A percentile compares a stretch with the other conserved stretches of the same genome.
Evolutionary conservation across 2,329 filamentous ascomycete species (phyloP).

Genomic region (Alternaria brassicae): DNA sequence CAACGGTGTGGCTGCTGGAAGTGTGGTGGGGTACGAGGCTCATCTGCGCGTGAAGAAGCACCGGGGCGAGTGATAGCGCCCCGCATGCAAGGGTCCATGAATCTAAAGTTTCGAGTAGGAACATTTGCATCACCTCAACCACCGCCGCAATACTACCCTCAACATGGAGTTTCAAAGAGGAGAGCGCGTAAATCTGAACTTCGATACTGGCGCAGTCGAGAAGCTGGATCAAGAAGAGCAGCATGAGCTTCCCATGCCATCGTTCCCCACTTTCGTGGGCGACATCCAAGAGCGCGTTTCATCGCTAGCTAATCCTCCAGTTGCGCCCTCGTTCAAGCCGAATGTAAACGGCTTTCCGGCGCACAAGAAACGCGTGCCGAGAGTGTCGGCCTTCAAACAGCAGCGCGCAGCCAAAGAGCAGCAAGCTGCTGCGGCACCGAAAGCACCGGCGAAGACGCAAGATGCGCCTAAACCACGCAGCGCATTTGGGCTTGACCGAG

Average conservation of each 20-base stretch:
- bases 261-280: constrained; percentile 60
- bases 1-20: not conserved
- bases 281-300: constrained; percentile 81
- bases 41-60: not conserved
- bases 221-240: constrained; percentile 41
- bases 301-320: constrained; percentile 66
- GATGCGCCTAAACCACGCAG: constrained; percentile 24
- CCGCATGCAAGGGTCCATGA: constrained; percentile 10
- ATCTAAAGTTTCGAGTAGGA: constrained; percentile 1
- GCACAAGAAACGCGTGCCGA: constrained; percentile 75
- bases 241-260: constrained; percentile 22
- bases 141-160: constrained; percentile 5
- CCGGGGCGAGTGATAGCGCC: not conserved
- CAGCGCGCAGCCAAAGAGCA: constrained; percentile 56
- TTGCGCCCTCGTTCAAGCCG: constrained; percentile 66
- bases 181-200: constrained; percentile 66
- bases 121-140: constrained; percentile 2
- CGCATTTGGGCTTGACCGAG: constrained; percentile 32
- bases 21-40: not conserved
- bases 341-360: constrained; percentile 79
- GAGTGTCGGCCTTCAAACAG: constrained; percentile 81
- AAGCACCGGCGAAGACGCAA: constrained; percentile 13
- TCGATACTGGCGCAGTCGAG: constrained; percentile 62
- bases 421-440: constrained; percentile 18
- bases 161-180: constrained; percentile 60